phyloP scores from a whole-genome alignment of 1,139 yeast species.

The Hanseniaspora uvarum region DNA sequence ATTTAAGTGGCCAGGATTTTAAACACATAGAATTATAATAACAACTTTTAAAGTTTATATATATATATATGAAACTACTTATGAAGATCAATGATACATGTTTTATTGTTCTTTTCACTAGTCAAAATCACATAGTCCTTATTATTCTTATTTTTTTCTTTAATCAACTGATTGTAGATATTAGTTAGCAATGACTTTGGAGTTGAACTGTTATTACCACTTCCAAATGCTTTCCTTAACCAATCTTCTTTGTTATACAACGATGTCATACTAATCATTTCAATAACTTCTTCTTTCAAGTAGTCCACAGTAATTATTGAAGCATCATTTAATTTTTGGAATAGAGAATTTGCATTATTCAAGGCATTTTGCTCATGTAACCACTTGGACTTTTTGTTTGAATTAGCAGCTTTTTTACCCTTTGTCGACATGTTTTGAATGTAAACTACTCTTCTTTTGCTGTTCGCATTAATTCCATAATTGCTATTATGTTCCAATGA shows the following conservation, averaged over 20 bases:
- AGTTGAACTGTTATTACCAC: constrained; percentile 45
- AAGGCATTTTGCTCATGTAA: constrained; percentile 64
- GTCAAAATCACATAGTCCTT: constrained; percentile 62
- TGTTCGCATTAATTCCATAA: constrained; percentile 25
- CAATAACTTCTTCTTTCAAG: constrained; percentile 67
- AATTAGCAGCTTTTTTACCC: constrained; percentile 44
- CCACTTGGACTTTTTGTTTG: constrained; percentile 72
- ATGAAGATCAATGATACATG: constrained; percentile 59
- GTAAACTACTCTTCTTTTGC: constrained; percentile 47
- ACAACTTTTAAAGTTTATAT: no score
- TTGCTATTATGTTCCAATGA: constrained; percentile 25
- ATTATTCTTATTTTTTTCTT: constrained; percentile 57
- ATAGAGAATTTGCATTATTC: constrained; percentile 46
- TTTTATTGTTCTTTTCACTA: constrained; percentile 63
- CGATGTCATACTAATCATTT: constrained; percentile 69
- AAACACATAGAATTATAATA: background rate
- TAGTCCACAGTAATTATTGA: constrained; percentile 70
- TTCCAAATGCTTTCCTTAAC: constrained; percentile 66
- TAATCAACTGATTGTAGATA: constrained; percentile 58
- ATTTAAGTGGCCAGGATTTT: constrained; percentile 13
- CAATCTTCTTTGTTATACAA: constrained; percentile 77
- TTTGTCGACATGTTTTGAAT: constrained; percentile 65
- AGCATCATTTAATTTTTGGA: constrained; percentile 48
- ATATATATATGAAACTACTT: constrained; percentile 31
- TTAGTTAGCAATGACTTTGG: constrained; percentile 71